These are phyloP conservation scores for Dillenia turbinata DNA, from an alignment of 164 flowering plant species.

Conservation along the genomic window DNA sequence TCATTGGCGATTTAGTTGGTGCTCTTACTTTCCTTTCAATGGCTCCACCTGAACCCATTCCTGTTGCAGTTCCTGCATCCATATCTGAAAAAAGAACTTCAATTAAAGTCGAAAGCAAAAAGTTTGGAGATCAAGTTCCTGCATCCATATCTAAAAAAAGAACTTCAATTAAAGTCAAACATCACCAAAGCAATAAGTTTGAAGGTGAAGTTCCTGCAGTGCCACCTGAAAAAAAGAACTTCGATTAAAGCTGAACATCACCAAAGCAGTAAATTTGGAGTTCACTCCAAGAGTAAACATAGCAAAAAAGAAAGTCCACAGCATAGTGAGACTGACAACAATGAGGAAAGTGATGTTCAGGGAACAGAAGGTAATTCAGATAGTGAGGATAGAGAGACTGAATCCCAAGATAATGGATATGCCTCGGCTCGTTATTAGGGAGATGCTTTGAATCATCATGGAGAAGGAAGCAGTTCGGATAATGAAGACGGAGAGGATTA, in stretches of 20 bases:
- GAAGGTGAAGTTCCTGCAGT: background rate
- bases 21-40: constrained; percentile 44
- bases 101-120: constrained; percentile 2
- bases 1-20: constrained; percentile 53
- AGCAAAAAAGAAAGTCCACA: no score
- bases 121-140: background rate
- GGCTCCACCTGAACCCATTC: constrained; percentile 11
- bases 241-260: constrained; percentile 6
- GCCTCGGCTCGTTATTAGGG: no score
- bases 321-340: no score
- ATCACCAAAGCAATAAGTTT: background rate
- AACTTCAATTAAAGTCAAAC: constrained; percentile 7
- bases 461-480: no score
- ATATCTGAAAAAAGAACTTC: constrained; percentile 9
- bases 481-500: no score
- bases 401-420: no score
- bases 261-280: no score
- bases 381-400: no score
- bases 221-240: constrained; percentile 8
- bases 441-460: no score
- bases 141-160: constrained; percentile 11
- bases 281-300: no score
- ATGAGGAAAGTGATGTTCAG: no score
- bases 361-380: no score
- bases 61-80: constrained; percentile 10